These are phyloP conservation scores for Rhodocollybia butyracea DNA, from an alignment of 768 basidiomycete genomes.

Conservation along the genomic window DNA sequence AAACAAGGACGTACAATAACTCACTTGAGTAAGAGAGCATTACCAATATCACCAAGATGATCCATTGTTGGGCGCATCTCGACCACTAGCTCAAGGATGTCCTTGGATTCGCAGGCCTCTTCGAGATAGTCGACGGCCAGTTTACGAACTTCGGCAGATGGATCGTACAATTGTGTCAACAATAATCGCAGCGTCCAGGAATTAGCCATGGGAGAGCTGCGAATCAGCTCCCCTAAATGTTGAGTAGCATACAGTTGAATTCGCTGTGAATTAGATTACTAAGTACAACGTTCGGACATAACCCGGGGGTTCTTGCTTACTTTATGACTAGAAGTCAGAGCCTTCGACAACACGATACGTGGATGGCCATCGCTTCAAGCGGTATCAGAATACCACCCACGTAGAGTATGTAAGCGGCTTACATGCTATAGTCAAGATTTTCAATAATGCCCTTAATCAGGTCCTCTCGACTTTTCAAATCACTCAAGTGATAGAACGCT, in stretches of 20 bases:
- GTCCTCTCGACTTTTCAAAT: constrained; percentile 88
- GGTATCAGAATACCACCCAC: constrained; percentile 10
- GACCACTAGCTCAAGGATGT: constrained; percentile 85
- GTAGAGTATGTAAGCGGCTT: constrained; percentile 23
- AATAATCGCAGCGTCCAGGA: constrained; percentile 90
- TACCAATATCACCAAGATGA: constrained; percentile 90
- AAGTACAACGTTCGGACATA: not conserved
- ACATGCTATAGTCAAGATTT: constrained; percentile 90
- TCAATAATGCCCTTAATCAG: constrained; percentile 89
- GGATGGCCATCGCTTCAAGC: constrained; percentile 85
- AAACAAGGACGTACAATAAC: constrained; percentile 17
- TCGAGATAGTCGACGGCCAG: constrained; percentile 87
- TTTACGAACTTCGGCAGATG: constrained; percentile 85
- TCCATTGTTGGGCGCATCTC: constrained; percentile 94
- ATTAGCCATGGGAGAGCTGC: constrained; percentile 57
- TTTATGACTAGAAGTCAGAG: constrained; percentile 90
- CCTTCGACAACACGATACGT: constrained; percentile 90
- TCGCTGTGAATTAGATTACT: constrained; percentile 45
- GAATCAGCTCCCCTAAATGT: constrained; percentile 81
- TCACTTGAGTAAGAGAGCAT: constrained; percentile 83
- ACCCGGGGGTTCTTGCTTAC: constrained; percentile 28
- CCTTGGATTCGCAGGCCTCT: constrained; percentile 82
- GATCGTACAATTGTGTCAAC: constrained; percentile 94
- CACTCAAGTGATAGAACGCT: constrained; percentile 92
- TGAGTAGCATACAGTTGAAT: constrained; percentile 86